Conservation (phyloP, 2,329 filamentous ascomycete genomes). For the Xylaria sp. region DNA sequence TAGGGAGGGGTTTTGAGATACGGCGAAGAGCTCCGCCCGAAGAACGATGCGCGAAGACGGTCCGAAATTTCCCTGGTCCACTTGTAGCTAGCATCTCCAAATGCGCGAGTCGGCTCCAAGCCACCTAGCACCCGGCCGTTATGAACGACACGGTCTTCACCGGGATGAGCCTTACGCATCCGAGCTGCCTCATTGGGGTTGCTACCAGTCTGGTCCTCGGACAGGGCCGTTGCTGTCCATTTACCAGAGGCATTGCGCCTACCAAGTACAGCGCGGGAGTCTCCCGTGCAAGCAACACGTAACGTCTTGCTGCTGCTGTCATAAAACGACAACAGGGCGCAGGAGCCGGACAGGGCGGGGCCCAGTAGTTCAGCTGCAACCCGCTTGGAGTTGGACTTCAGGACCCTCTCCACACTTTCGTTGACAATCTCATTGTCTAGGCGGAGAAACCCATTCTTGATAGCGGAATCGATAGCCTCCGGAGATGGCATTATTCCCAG, state of each 20-base stretch:
- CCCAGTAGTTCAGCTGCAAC: conserved; percentile 89
- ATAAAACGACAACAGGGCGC: conserved; percentile 94
- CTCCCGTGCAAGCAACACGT: conserved; percentile 92
- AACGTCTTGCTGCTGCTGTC: conserved; percentile 85
- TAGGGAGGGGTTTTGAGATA: conserved; percentile 91
- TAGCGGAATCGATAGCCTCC: conserved; percentile 84
- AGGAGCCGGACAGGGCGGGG: conserved; percentile 94
- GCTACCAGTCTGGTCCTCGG: conserved; percentile 89
- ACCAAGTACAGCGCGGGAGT: conserved; percentile 92
- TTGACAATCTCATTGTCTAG: conserved; percentile 95
- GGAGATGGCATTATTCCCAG: conserved; percentile 66
- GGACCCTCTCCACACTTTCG: conserved; percentile 87
- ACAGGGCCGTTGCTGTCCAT: conserved; percentile 89
- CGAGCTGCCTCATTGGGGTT: conserved; percentile 84
- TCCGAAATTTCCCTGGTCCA: conserved; percentile 87
- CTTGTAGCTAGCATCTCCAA: conserved; percentile 96
- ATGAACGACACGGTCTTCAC: conserved; percentile 82
- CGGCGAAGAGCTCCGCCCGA: conserved; percentile 76
- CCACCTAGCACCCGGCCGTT: conserved; percentile 91
- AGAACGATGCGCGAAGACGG: conserved; percentile 82
- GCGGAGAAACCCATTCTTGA: conserved; percentile 87
- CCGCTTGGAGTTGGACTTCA: conserved; percentile 86
- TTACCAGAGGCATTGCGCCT: conserved; percentile 78
- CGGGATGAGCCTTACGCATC: conserved; percentile 83
- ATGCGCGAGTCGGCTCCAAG: conserved; percentile 89